Conservation (phyloP, 257 asterid genomes). For the Henckelia pumila region DNA sequence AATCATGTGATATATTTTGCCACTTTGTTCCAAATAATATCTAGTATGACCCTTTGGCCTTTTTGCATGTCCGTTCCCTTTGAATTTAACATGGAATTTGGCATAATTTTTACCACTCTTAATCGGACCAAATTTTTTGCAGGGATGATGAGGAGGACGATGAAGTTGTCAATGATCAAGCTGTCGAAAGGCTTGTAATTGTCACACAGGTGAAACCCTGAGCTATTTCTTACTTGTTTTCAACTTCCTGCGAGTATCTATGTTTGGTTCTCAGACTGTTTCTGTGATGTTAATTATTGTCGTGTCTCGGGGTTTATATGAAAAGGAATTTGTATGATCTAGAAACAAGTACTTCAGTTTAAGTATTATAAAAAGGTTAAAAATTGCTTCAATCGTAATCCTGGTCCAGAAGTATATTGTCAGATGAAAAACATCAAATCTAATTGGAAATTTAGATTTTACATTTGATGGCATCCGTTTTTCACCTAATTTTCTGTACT, state of each 20-base stretch:
- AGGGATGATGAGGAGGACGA: slow-evolving; percentile 78
- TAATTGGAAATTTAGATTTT: not conserved
- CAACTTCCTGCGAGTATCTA: slow-evolving; percentile 7
- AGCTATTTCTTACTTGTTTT: slow-evolving; percentile 15
- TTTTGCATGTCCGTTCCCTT: not conserved
- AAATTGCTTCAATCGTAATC: slow-evolving; percentile 4
- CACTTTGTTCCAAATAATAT: not conserved
- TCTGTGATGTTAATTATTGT: slow-evolving; percentile 15
- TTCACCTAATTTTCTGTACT: slow-evolving; percentile 2
- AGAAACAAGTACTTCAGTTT: not conserved
- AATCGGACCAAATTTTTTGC: not conserved
- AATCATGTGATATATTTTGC: not conserved
- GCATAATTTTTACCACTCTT: not conserved
- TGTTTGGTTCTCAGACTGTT: slow-evolving; percentile 9
- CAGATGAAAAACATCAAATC: not conserved
- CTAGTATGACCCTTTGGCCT: too few relatives aligned
- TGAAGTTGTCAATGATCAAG: slow-evolving; percentile 59
- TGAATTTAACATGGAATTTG: slow-evolving; percentile 10
- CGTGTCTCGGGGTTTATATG: slow-evolving; percentile 5
- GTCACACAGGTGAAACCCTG: slow-evolving; percentile 71
- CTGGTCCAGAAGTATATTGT: not conserved
- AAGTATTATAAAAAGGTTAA: not conserved
- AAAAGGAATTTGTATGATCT: not conserved
- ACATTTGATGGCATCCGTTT: not conserved
- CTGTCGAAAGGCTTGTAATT: slow-evolving; percentile 75